A percentile compares a stretch with the other conserved stretches of the same genome.
phyloP scores from a whole-genome alignment of 2,329 filamentous ascomycete species.

The Aspergillus arachidicola region DNA sequence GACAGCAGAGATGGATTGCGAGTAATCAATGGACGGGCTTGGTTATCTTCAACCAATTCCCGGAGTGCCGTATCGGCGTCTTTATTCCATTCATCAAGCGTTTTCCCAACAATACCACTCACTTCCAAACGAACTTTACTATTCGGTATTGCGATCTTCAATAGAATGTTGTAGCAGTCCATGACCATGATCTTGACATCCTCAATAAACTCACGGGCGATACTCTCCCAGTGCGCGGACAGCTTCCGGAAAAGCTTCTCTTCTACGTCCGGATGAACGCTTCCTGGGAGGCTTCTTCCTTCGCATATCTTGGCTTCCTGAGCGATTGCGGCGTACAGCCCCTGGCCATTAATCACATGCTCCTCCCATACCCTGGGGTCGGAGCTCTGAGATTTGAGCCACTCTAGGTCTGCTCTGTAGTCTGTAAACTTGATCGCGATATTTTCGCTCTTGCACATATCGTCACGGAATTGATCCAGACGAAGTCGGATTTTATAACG shows the following conservation, averaged over 20 bases:
- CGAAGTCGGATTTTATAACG: neutral
- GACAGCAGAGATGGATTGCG: neutral
- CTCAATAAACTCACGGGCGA: neutral
- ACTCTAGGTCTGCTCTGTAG: neutral
- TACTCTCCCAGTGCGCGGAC: conserved; percentile 6
- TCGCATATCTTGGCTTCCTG: conserved; percentile 14
- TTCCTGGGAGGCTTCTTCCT: conserved; percentile 16
- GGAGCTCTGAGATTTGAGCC: neutral
- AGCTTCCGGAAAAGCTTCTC: conserved; percentile 13
- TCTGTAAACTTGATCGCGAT: neutral
- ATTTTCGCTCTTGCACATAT: neutral
- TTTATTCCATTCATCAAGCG: neutral
- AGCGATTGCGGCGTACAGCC: conserved; percentile 5
- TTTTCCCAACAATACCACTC: neutral
- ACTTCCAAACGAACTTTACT: neutral
- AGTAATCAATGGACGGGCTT: neutral
- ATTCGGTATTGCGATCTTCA: neutral
- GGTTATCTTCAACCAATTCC: neutral
- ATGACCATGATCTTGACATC: neutral
- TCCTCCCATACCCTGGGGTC: neutral
- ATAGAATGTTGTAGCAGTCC: neutral
- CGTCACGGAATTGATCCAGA: neutral
- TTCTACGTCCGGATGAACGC: conserved; percentile 18
- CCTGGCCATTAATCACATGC: neutral
- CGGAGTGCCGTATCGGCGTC: neutral